A percentile compares a stretch with the other conserved stretches of the same genome.
phyloP scores from a whole-genome alignment of 768 basidiomycete genomes.

The Termitomyces sp. region DNA sequence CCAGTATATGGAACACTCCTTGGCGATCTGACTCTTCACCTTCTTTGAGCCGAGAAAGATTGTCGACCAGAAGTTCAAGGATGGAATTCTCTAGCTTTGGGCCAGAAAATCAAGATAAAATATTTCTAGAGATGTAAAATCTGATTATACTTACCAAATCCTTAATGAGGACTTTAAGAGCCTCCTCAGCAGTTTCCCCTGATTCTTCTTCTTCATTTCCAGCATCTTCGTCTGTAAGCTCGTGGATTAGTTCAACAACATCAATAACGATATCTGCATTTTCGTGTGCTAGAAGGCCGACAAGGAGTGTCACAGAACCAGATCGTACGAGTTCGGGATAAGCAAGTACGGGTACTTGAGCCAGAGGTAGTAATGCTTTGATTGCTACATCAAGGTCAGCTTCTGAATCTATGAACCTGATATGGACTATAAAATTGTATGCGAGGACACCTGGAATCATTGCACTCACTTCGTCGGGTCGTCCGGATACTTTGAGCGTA shows the following conservation, averaged over 20 bases:
- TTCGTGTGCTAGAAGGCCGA: constrained; percentile 90
- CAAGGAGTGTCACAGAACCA: constrained; percentile 61
- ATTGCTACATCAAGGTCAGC: constrained; percentile 87
- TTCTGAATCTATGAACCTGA: constrained; percentile 98
- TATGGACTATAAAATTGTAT: neutral
- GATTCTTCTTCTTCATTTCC: constrained; percentile 70
- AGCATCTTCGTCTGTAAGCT: constrained; percentile 95
- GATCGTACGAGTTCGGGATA: constrained; percentile 88
- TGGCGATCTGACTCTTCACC: constrained; percentile 85
- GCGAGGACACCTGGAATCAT: neutral
- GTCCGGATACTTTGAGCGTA: constrained; percentile 90
- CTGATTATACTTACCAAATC: constrained; percentile 52
- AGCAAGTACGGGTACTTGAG: constrained; percentile 75
- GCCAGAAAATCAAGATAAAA: constrained; percentile 2
- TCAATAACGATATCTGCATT: constrained; percentile 98
- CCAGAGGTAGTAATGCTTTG: constrained; percentile 82
- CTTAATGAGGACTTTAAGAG: constrained; percentile 70
- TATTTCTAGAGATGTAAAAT: neutral
- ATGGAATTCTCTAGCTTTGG: constrained; percentile 75
- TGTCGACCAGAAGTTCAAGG: constrained; percentile 85
- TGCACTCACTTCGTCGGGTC: constrained; percentile 78
- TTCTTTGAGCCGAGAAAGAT: constrained; percentile 85
- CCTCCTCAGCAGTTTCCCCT: constrained; percentile 55
- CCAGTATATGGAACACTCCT: constrained; percentile 91
- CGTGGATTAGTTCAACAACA: constrained; percentile 86